Base-by-base conservation (phyloP, 1,284 basidiomycete species). In the Trametes polyzona region DNA sequence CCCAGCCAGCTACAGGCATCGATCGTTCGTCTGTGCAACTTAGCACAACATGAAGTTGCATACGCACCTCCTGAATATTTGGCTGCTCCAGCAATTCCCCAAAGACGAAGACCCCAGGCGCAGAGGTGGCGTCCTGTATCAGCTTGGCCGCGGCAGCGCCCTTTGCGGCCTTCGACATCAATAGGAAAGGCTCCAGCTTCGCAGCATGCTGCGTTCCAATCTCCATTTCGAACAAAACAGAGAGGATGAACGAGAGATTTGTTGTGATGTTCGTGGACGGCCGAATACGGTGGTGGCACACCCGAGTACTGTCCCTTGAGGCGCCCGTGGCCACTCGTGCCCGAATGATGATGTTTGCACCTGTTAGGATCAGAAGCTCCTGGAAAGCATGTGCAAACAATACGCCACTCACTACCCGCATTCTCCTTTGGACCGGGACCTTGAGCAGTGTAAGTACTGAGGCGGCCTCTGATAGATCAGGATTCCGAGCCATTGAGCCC, bases 61-160 rank as follows among this genome's bases (percentile, higher is more conserved):
- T n/a, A 27, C 78, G 61, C 66, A 93, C 95, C 75, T 96, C 90
- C 68, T 90, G 85, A 42, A 98, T 89, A 65, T 88, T 92, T 0
- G 88, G 83, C 26, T 90, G 73, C 39, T 93, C 89, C 42, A 98
- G 76, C 51, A 98, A 77, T 74, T 98, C 95, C 1, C 86, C 83
- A 67, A 98, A 98, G 55, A 94, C 90, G 71, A 92, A 97, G 37
- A 96, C 88, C 16, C 95, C 95, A 8, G 88, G 86, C 0, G 96
- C 91, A 35, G 92, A 83, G 30, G 91, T 95, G 52, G 88, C 95
- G 70, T 97, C 90, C 65, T 87, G 80, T 21, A 96, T 77, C 55
- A 97, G 83, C 69, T 95, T 95, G 9, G 93, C 95, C 0, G 95
- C 94, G 0, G 90, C 93, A 0, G 93, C 93, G 1, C 96, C 96